Conservation (phyloP, 495 filamentous ascomycete genomes). For the Amorphotheca resinae region DNA sequence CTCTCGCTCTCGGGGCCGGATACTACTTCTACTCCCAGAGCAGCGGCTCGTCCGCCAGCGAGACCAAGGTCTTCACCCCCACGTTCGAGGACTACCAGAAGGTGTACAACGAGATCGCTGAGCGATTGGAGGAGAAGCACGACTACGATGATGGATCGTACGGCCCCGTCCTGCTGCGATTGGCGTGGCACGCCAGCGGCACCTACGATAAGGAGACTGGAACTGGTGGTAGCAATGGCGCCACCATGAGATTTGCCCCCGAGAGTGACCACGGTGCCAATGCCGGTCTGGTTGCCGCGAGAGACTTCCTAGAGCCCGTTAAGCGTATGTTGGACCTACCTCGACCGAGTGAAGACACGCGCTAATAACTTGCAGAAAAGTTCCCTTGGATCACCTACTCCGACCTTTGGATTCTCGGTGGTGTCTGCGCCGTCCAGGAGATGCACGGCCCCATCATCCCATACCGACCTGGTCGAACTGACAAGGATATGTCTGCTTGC, state of each 20-base stretch:
- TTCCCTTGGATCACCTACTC: constrained; percentile 95
- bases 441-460: constrained; percentile 82
- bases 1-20: constrained; percentile 47
- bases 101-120: constrained; percentile 83
- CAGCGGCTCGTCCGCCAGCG: constrained; percentile 27
- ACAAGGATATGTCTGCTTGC: constrained; percentile 74
- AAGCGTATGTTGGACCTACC: constrained; percentile 43
- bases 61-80: constrained; percentile 49
- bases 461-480: constrained; percentile 78
- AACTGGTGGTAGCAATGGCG: constrained; percentile 91
- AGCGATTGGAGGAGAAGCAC: constrained; percentile 68
- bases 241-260: constrained; percentile 94
- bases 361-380: constrained; percentile 41
- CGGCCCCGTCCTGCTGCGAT: constrained; percentile 74
- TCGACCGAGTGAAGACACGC: neutral
- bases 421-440: constrained; percentile 83
- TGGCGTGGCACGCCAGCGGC: constrained; percentile 80
- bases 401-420: constrained; percentile 89
- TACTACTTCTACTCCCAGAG: constrained; percentile 59
- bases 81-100: constrained; percentile 85
- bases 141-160: constrained; percentile 97
- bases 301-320: constrained; percentile 85
- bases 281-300: constrained; percentile 74
- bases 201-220: constrained; percentile 81
- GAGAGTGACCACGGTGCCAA: constrained; percentile 91